phyloP scores from a whole-genome alignment of 1,139 yeast genomes.

The Suhomyces chickasaworum region DNA sequence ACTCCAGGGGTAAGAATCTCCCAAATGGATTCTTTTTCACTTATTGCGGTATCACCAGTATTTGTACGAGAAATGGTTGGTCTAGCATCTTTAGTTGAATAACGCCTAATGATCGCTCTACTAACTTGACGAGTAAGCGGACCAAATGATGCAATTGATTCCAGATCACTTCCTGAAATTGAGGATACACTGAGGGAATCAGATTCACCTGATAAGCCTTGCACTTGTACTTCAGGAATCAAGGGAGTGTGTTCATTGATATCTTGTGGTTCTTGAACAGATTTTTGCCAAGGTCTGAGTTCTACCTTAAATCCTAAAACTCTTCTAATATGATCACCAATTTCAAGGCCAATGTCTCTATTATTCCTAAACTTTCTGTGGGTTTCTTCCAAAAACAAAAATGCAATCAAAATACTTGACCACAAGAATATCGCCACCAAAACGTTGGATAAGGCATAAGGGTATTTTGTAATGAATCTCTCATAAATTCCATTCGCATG shows the following conservation, averaged over 20 bases:
- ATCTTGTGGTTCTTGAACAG: not conserved
- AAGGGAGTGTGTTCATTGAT: conserved; percentile 10
- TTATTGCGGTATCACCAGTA: conserved; percentile 2
- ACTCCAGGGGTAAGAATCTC: conserved; percentile 27
- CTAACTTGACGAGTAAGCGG: conserved; percentile 11
- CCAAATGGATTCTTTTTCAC: conserved; percentile 2
- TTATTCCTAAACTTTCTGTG: conserved; percentile 44
- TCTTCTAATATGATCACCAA: conserved; percentile 50
- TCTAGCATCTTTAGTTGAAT: conserved; percentile 16
- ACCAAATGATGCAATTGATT: conserved; percentile 11
- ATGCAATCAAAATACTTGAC: conserved; percentile 42
- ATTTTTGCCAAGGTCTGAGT: conserved; percentile 36
- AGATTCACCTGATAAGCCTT: not conserved
- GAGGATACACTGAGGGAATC: not conserved
- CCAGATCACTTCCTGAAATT: conserved; percentile 3
- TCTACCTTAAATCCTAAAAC: conserved; percentile 35
- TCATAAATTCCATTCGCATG: conserved; percentile 17
- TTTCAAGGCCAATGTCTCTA: conserved; percentile 53
- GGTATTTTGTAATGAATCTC: conserved; percentile 42
- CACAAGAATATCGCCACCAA: conserved; percentile 50
- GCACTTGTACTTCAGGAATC: not conserved
- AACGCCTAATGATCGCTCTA: conserved; percentile 21
- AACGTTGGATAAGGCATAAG: conserved; percentile 63
- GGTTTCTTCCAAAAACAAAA: conserved; percentile 64
- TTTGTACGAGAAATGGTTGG: conserved; percentile 10